Percentiles rank a stretch among this genome's conserved stretches.
Evolutionary conservation across 345 rosid species (phyloP).

Genomic region (Linum trigynum): DNA sequence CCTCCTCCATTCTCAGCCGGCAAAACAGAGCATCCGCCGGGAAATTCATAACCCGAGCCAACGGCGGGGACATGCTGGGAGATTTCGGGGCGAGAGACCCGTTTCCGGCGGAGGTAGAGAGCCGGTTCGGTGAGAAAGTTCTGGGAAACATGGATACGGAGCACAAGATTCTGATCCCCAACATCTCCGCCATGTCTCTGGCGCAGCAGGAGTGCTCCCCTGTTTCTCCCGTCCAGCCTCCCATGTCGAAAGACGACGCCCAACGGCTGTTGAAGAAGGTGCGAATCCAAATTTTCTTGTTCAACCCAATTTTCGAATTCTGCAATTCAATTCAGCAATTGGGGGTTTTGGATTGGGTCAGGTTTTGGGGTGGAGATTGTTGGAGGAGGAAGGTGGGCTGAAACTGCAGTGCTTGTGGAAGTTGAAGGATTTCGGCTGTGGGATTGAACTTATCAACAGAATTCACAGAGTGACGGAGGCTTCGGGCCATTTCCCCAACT

Average conservation of each 20-base stretch:
- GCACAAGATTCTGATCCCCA: slow-evolving; percentile 83
- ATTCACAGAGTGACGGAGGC: slow-evolving; percentile 51
- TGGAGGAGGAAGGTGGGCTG: slow-evolving; percentile 58
- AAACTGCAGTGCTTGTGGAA: slow-evolving; percentile 87
- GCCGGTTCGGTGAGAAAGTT: slow-evolving; percentile 74
- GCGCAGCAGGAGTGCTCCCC: slow-evolving; percentile 51
- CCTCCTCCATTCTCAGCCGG: slow-evolving; percentile 11
- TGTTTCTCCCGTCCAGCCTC: slow-evolving; percentile 52
- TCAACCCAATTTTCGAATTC: not conserved
- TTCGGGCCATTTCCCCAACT: slow-evolving; percentile 65
- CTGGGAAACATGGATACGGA: slow-evolving; percentile 56
- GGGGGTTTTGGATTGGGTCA: slow-evolving; percentile 5
- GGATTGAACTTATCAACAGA: slow-evolving; percentile 79
- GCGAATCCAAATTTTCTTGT: not conserved
- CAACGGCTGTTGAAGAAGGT: slow-evolving; percentile 64
- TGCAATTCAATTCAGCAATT: not conserved
- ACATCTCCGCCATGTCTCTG: slow-evolving; percentile 61
- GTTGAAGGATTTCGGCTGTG: slow-evolving; percentile 61
- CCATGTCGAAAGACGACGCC: slow-evolving; percentile 57
- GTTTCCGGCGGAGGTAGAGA: slow-evolving; percentile 68
- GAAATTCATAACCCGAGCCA: slow-evolving; percentile 19
- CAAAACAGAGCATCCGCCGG: not conserved
- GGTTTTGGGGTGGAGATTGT: slow-evolving; percentile 89
- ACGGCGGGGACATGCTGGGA: slow-evolving; percentile 31
- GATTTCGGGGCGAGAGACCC: slow-evolving; percentile 77